Base-by-base conservation (phyloP, 495 filamentous ascomycete genomes). In the Penicillium atrosanguineum region DNA sequence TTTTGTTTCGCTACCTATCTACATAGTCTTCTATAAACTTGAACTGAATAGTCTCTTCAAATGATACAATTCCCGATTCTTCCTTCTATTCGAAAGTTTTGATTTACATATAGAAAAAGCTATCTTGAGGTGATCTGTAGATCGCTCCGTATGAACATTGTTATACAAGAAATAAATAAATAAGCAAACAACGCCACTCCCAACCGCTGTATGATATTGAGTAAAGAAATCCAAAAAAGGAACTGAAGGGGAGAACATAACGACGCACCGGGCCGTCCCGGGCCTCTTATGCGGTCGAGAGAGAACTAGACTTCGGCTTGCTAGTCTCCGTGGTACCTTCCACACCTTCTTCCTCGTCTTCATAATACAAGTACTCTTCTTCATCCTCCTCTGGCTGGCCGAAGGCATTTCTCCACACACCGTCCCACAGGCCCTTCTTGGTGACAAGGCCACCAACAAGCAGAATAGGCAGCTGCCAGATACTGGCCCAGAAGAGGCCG, bases 401-500 rank as follows among this genome's bases (percentile, higher is more conserved):
- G 44, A 82, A 71, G 0, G 86, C 65, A 31, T 83, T 81, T 49
- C 80, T 76, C 88, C 87, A 95, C 19, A 96, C 80, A 34, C 91
- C 80, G 57, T 87, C 82, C 91, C 90, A 96, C 61, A 97, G 77
- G 0, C 92, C 95, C 73, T 91, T 96, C 82, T 98, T 98, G 65
- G 94, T 91, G 43, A 85, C 83, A 67, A 97, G 88, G 37, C 91
- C 95, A 52, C 97, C 74, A 52, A 96, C 89, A 77, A 98, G 84
- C 20, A 97, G 80, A 41, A 89, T 89, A 0, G 94, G 94, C 36
- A 98, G 62, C 74, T 97, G 91, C 94, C 94, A 98, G 21, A 98
- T 91, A 69, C 90, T 95, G 0, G 94, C 90, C 94, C 94, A 98
- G 71, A 98, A 98, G 51, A 98, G 64, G 6, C 86, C 87, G 41